Conservation (phyloP, 768 basidiomycete species). For the Boletus vermiculosoides region DNA sequence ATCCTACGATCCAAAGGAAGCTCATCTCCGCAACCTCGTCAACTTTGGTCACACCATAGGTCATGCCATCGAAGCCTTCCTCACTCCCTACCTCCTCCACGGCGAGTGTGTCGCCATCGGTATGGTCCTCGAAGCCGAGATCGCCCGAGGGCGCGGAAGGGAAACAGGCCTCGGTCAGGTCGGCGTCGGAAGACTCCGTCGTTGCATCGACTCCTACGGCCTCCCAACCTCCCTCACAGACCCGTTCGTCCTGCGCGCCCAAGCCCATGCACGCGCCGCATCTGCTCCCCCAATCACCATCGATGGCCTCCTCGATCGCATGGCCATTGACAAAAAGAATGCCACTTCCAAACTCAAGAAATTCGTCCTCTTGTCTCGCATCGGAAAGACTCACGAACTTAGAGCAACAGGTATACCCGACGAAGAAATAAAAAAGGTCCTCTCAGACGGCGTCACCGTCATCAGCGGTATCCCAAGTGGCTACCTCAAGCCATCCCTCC, state of each 20-base stretch:
- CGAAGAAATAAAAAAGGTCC: slow-evolving; percentile 73
- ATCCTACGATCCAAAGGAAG: slow-evolving; percentile 94
- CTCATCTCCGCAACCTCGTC: slow-evolving; percentile 95
- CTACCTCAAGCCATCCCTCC: slow-evolving; percentile 41
- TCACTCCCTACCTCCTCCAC: slow-evolving; percentile 91
- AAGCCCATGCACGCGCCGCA: slow-evolving; percentile 19
- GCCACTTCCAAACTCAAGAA: slow-evolving; percentile 83
- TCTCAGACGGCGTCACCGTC: slow-evolving; percentile 79
- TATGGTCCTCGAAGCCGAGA: slow-evolving; percentile 95
- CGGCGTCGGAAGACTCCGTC: slow-evolving; percentile 83
- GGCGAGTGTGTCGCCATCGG: slow-evolving; percentile 96
- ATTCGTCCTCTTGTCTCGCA: slow-evolving; percentile 85
- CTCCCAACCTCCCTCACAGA: slow-evolving; percentile 83
- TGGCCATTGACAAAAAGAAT: slow-evolving; percentile 98
- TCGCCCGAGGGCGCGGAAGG: slow-evolving; percentile 78
- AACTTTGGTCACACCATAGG: slow-evolving; percentile 99
- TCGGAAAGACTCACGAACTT: slow-evolving; percentile 89
- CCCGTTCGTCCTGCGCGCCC: slow-evolving; percentile 54
- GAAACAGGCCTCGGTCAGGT: slow-evolving; percentile 75
- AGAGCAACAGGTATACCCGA: slow-evolving; percentile 87
- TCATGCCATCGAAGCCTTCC: slow-evolving; percentile 95
- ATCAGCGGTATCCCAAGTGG: slow-evolving; percentile 57
- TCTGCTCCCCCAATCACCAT: slow-evolving; percentile 46
- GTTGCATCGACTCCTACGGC: slow-evolving; percentile 88
- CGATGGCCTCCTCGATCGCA: slow-evolving; percentile 83